Evolutionary conservation across 768 basidiomycete genomes (phyloP).

Genomic region (Termitomyces sp.): DNA sequence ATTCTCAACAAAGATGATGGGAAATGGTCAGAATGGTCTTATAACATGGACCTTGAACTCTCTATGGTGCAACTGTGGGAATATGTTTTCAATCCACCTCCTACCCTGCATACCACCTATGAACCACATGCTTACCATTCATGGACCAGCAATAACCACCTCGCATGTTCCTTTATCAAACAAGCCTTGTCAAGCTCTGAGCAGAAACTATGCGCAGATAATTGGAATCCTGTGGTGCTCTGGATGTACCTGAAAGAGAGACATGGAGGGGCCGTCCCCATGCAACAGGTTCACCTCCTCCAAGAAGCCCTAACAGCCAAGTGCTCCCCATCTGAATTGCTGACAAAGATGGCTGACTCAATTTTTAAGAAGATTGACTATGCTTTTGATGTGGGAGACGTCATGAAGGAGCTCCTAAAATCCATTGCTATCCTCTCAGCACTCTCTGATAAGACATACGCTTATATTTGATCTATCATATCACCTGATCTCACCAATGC

Average conservation of each 20-base stretch:
- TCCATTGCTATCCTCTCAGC: neutral
- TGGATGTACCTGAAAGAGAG: neutral
- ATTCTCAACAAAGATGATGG: too few relatives aligned
- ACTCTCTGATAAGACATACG: neutral
- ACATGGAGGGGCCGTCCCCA: neutral
- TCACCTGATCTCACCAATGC: neutral
- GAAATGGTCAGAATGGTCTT: too few relatives aligned
- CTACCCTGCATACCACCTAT: too few relatives aligned
- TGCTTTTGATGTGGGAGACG: neutral
- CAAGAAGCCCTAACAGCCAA: neutral
- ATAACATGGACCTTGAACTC: too few relatives aligned
- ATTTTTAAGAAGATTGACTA: neutral
- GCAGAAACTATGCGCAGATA: neutral
- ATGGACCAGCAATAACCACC: neutral
- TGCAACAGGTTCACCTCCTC: neutral
- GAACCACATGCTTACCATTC: neutral
- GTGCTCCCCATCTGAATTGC: neutral
- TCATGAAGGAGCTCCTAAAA: neutral
- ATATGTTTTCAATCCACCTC: too few relatives aligned
- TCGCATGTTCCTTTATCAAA: neutral
- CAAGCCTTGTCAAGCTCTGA: neutral
- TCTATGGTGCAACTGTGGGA: too few relatives aligned
- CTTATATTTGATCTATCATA: neutral
- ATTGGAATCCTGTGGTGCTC: neutral
- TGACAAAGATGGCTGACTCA: neutral